A percentile compares a stretch with the other conserved stretches of the same genome.
phyloP scores from a whole-genome alignment of 805 yeast species.

The Zygosaccharomyces bisporus region DNA sequence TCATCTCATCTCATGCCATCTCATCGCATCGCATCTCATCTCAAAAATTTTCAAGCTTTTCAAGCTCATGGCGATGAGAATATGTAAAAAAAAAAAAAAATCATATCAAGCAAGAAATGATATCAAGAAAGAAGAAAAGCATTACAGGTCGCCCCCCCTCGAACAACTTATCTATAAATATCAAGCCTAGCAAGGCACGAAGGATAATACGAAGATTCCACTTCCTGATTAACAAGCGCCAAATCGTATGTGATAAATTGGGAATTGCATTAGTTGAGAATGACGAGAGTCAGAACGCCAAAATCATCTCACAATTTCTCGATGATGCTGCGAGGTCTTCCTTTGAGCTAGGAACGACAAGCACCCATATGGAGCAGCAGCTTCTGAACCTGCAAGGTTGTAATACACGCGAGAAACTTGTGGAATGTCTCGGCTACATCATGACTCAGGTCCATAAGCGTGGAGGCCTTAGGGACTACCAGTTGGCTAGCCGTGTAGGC shows the following conservation, averaged over 20 bases:
- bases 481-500: conserved; percentile 80
- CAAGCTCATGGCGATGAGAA: background rate
- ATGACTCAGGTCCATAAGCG: conserved; percentile 56
- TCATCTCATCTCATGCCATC: background rate
- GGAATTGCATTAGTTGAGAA: conserved; percentile 14
- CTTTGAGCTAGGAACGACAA: conserved; percentile 9
- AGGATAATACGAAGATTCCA: conserved; percentile 77
- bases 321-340: conserved; percentile 8
- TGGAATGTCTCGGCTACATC: conserved; percentile 46
- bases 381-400: conserved; percentile 12
- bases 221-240: conserved; percentile 56
- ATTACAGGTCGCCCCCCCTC: conserved; percentile 34
- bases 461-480: conserved; percentile 81
- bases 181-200: conserved; percentile 70
- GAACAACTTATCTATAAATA: conserved; percentile 33
- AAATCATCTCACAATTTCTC: conserved; percentile 3
- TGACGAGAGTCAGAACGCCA: conserved; percentile 7
- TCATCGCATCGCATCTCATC: conserved; percentile 26
- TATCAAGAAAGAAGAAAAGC: conserved; percentile 32
- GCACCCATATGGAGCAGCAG: conserved; percentile 15
- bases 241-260: conserved; percentile 39
- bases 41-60: conserved; percentile 11
- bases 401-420: conserved; percentile 18
- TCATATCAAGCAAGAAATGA: conserved; percentile 12
- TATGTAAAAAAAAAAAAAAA: conserved; percentile 2